A percentile compares a stretch with the other conserved stretches of the same genome.
Conservation (phyloP, 139 green algal species). For the Pycnococcus provasolii region DNA sequence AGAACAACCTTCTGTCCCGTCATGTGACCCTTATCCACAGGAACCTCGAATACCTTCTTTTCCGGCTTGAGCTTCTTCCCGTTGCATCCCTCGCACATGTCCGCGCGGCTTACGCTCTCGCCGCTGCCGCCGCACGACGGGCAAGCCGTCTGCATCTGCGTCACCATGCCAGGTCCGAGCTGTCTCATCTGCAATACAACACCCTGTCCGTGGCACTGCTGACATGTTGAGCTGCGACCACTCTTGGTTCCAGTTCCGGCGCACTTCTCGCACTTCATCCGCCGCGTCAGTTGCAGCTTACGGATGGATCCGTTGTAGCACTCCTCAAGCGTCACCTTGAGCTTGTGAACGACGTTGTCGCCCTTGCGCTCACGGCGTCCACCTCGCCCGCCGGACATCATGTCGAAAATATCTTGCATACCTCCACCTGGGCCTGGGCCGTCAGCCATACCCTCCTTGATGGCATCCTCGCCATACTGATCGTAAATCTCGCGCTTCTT, state of each 20-base stretch:
- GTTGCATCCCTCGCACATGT: constrained; percentile 59
- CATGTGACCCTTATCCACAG: constrained; percentile 85
- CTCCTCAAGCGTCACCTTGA: constrained; percentile 85
- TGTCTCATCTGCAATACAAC: constrained; percentile 79
- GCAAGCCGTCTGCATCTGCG: constrained; percentile 94
- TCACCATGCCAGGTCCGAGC: constrained; percentile 95
- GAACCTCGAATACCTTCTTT: constrained; percentile 89
- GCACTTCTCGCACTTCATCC: constrained; percentile 80
- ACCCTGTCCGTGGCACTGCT: constrained; percentile 70
- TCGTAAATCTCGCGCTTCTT: constrained; percentile 97
- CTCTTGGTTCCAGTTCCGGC: constrained; percentile 69
- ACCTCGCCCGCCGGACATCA: constrained; percentile 68
- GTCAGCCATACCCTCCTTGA: constrained; percentile 86
- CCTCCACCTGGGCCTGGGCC: constrained; percentile 45
- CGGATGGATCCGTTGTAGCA: constrained; percentile 68
- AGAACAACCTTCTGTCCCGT: constrained; percentile 79
- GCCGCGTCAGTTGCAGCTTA: constrained; percentile 85
- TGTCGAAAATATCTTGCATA: constrained; percentile 90
- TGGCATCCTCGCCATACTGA: constrained; percentile 95
- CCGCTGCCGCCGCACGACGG: constrained; percentile 64
- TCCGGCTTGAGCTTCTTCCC: constrained; percentile 42
- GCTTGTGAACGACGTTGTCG: constrained; percentile 89
- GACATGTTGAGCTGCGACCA: constrained; percentile 17
- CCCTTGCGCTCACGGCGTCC: constrained; percentile 45
- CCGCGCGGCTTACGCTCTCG: constrained; percentile 27